phyloP scores from a whole-genome alignment of 495 filamentous ascomycete genomes.

The Ramalina intermedia region DNA sequence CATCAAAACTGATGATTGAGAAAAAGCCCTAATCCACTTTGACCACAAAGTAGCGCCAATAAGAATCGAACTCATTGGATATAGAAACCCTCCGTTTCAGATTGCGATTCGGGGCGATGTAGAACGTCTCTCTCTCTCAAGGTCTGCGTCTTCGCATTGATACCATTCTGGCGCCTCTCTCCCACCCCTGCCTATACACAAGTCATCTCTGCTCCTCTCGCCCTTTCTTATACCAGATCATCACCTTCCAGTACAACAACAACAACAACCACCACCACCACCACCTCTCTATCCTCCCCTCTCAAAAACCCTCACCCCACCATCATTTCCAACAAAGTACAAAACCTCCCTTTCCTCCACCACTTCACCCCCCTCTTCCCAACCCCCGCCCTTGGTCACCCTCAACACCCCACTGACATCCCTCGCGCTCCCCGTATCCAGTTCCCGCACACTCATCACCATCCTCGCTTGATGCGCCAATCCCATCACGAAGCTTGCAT shows the following conservation, averaged over 20 bases:
- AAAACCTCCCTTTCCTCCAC: slow-evolving; percentile 55
- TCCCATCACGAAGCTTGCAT: slow-evolving; percentile 52
- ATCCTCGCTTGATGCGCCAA: slow-evolving; percentile 60
- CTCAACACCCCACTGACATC: slow-evolving; percentile 86
- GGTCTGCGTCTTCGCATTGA: not conserved
- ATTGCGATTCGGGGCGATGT: too few species aligned
- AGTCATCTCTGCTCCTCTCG: too few species aligned
- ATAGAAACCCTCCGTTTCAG: too few species aligned
- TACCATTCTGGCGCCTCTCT: not conserved
- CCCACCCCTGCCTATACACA: not conserved
- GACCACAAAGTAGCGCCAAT: too few species aligned
- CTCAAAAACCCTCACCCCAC: slow-evolving; percentile 68
- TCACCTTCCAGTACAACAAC: too few species aligned
- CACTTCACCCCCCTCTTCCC: slow-evolving; percentile 18
- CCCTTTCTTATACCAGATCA: too few species aligned
- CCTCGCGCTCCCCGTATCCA: slow-evolving; percentile 74
- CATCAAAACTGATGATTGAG: too few species aligned
- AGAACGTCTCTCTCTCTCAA: too few species aligned
- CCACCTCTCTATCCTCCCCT: slow-evolving; percentile 33
- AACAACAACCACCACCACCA: not conserved
- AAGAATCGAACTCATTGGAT: too few species aligned
- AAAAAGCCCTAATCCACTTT: too few species aligned
- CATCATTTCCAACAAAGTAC: slow-evolving; percentile 66
- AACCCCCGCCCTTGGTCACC: slow-evolving; percentile 46
- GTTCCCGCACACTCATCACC: slow-evolving; percentile 51